Evolutionary conservation across 345 rosid genomes (phyloP).

Genomic region (Eucalyptus shirleyi): DNA sequence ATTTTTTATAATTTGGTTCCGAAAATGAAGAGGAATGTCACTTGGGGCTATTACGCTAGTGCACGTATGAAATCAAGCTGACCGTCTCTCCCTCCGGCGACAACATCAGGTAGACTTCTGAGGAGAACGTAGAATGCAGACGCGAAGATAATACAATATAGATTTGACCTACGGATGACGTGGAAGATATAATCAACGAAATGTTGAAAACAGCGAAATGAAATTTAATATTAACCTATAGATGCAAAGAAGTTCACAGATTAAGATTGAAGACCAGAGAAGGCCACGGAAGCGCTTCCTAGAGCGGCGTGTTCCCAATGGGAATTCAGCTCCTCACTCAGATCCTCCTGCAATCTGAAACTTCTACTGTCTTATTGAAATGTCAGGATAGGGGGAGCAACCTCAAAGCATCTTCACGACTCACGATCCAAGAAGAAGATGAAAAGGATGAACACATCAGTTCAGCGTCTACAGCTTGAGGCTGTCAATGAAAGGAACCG

Average conservation of each 20-base stretch:
- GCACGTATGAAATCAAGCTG: background rate
- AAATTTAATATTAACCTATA: background rate
- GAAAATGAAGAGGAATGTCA: background rate
- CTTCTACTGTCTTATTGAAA: background rate
- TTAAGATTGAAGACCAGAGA: constrained; percentile 19
- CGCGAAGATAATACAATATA: background rate
- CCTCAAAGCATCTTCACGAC: background rate
- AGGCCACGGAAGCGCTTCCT: constrained; percentile 9
- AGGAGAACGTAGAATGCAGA: background rate
- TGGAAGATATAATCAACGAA: too few relatives aligned
- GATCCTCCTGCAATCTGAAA: background rate
- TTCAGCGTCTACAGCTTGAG: background rate
- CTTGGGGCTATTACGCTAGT: background rate
- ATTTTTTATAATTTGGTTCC: background rate
- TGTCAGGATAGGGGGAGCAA: background rate
- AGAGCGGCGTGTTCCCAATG: background rate
- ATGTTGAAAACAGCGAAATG: background rate
- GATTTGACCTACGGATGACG: background rate
- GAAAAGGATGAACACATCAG: background rate
- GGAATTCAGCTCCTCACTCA: background rate
- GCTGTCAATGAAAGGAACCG: constrained; percentile 1
- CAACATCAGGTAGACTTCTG: background rate
- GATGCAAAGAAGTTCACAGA: constrained; percentile 15
- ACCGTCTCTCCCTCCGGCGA: background rate
- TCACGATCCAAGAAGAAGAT: background rate